phyloP scores from a whole-genome alignment of 108 stramenopile genomes.

The Cyclostephanos tholiformis region DNA sequence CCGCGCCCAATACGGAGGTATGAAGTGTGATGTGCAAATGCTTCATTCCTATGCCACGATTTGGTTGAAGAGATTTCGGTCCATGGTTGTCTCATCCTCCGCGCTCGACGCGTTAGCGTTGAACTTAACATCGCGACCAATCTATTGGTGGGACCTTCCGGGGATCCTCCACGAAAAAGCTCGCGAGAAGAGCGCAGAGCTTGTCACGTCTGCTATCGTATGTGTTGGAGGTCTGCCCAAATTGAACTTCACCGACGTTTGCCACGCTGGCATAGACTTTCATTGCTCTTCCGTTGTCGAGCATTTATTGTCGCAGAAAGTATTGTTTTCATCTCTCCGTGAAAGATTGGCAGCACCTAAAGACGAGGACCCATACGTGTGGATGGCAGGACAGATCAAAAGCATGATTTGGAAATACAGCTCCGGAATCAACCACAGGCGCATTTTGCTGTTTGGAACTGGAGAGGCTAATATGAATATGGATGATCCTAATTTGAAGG shows the following conservation, averaged over 20 bases:
- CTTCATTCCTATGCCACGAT: conserved; percentile 51
- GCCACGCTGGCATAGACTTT: conserved; percentile 78
- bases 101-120: conserved; percentile 3
- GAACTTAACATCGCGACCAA: conserved; percentile 3
- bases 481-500: conserved; percentile 23
- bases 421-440: conserved; percentile 74
- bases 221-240: conserved; percentile 23
- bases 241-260: conserved; percentile 56
- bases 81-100: conserved; percentile 3
- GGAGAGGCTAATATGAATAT: conserved; percentile 1
- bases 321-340: conserved; percentile 13
- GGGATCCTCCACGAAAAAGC: conserved; percentile 38
- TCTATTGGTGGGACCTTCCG: conserved; percentile 57
- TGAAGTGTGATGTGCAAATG: conserved; percentile 79
- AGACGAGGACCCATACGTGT: conserved; percentile 2
- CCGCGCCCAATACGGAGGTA: conserved; percentile 80
- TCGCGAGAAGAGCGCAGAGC: conserved; percentile 25
- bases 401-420: conserved; percentile 74
- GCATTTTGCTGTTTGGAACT: conserved; percentile 20
- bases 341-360: conserved; percentile 22
- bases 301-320: conserved; percentile 33
- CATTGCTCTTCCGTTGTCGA: conserved; percentile 81
- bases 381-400: conserved; percentile 55
- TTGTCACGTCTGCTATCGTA: conserved; percentile 27
- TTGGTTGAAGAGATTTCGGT: conserved; percentile 65